Percentiles rank a stretch among this genome's conserved stretches.
phyloP scores from a whole-genome alignment of 306 rosid genomes.

The Fagus sylvatica region DNA sequence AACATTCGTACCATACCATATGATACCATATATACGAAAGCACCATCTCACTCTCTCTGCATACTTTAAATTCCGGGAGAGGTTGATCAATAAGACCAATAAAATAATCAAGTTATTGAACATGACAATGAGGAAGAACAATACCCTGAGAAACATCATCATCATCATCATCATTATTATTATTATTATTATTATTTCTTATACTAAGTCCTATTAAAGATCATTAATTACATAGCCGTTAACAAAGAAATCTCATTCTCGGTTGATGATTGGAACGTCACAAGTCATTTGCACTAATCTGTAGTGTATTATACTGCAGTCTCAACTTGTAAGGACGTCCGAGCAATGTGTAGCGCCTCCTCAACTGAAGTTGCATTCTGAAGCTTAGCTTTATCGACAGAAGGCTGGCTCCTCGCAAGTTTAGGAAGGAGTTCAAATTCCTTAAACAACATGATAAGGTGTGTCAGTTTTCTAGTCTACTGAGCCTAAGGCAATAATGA shows the following conservation, averaged over 20 bases:
- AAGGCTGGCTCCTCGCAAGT: conserved; percentile 79
- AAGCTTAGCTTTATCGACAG: conserved; percentile 73
- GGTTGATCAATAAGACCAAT: background rate
- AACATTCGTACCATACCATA: background rate
- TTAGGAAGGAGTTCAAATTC: conserved; percentile 89
- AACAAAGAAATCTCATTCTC: conserved; percentile 23
- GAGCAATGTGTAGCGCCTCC: conserved; percentile 77
- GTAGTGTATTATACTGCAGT: conserved; percentile 30
- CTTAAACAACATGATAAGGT: conserved; percentile 33
- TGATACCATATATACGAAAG: background rate
- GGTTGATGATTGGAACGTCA: conserved; percentile 3
- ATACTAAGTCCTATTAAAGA: background rate
- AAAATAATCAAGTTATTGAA: background rate
- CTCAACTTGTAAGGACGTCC: conserved; percentile 45
- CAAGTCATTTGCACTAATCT: background rate
- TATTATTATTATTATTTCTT: background rate
- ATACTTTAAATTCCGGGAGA: background rate
- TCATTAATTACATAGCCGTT: conserved; percentile 23
- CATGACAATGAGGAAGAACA: background rate
- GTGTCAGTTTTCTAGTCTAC: conserved; percentile 11
- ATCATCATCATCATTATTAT: too few relatives aligned
- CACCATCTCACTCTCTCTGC: background rate
- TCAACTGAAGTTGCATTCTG: conserved; percentile 73
- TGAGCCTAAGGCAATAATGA: too few relatives aligned
- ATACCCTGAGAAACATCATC: background rate